Evolutionary conservation across 2,329 filamentous ascomycete genomes (phyloP).

Genomic region (Emydomyces testavorans): DNA sequence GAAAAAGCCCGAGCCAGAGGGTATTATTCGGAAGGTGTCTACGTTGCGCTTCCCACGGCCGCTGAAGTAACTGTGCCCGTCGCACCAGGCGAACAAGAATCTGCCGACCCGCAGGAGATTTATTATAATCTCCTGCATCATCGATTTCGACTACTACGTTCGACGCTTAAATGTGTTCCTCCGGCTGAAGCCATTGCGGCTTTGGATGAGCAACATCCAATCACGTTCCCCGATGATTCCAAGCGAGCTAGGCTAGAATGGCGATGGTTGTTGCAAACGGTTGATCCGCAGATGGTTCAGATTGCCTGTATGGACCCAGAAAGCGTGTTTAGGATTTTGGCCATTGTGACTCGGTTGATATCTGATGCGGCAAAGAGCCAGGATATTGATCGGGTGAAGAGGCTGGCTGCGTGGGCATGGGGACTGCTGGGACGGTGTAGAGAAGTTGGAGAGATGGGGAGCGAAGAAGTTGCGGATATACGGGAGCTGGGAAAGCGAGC

Average conservation of each 20-base stretch:
- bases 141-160: conserved; percentile 56
- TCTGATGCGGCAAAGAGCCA: conserved; percentile 52
- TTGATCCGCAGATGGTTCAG: conserved; percentile 40
- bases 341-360: conserved; percentile 47
- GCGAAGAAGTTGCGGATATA: conserved; percentile 62
- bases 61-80: conserved; percentile 33
- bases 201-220: conserved; percentile 44
- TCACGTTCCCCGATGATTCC: conserved; percentile 44
- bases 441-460: conserved; percentile 61
- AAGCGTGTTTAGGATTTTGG: conserved; percentile 54
- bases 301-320: conserved; percentile 47
- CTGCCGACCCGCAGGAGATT: conserved; percentile 45
- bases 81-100: conserved; percentile 22
- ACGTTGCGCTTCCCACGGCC: conserved; percentile 49
- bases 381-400: conserved; percentile 48
- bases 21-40: conserved; percentile 68
- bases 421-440: conserved; percentile 64
- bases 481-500: conserved; percentile 71
- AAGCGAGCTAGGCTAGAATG: conserved; percentile 47
- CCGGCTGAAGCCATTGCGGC: conserved; percentile 43
- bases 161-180: conserved; percentile 46
- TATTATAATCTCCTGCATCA: conserved; percentile 57
- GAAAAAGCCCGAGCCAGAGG: conserved; percentile 33
- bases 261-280: conserved; percentile 30
- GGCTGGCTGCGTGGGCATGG: conserved; percentile 77